phyloP scores from a whole-genome alignment of 768 basidiomycete species.

The Tulasnella sp. region DNA sequence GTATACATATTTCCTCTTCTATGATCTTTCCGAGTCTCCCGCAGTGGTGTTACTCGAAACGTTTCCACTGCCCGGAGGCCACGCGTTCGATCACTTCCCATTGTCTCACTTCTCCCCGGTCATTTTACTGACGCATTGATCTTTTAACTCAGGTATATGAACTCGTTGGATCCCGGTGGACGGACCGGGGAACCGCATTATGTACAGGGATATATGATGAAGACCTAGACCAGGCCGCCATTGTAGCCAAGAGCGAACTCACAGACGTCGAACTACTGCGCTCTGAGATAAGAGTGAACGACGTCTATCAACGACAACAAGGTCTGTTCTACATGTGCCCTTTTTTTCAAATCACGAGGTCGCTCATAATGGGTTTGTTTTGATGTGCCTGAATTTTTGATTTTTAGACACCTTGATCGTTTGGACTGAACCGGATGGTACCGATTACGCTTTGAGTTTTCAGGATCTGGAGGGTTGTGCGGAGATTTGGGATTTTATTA shows the following conservation, averaged over 20 bases:
- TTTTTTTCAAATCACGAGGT: slow-evolving; percentile 6
- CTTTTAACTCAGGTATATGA: slow-evolving; percentile 66
- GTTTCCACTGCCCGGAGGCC: too few relatives aligned
- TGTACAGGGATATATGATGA: slow-evolving; percentile 82
- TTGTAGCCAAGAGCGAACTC: slow-evolving; percentile 72
- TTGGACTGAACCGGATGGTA: slow-evolving; percentile 92
- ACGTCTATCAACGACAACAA: slow-evolving; percentile 79
- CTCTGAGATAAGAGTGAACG: slow-evolving; percentile 66
- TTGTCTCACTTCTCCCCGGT: not conserved
- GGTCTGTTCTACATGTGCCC: slow-evolving; percentile 35
- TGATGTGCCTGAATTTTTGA: not conserved
- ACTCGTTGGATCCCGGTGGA: slow-evolving; percentile 81
- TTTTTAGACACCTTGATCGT: slow-evolving; percentile 86
- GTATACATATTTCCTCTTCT: not conserved
- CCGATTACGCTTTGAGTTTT: slow-evolving; percentile 93
- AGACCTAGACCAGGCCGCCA: slow-evolving; percentile 60
- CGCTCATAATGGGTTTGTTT: slow-evolving; percentile 12
- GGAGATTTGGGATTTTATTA: slow-evolving; percentile 96
- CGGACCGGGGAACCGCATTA: slow-evolving; percentile 93
- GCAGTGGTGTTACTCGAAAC: too few relatives aligned
- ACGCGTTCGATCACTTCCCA: not conserved
- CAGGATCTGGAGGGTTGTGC: slow-evolving; percentile 91
- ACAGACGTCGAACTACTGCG: slow-evolving; percentile 60
- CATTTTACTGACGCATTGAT: not conserved
- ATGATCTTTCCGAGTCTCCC: not conserved